Conservation (phyloP, 1,284 basidiomycete species). For the Moesziomyces aphidis region DNA sequence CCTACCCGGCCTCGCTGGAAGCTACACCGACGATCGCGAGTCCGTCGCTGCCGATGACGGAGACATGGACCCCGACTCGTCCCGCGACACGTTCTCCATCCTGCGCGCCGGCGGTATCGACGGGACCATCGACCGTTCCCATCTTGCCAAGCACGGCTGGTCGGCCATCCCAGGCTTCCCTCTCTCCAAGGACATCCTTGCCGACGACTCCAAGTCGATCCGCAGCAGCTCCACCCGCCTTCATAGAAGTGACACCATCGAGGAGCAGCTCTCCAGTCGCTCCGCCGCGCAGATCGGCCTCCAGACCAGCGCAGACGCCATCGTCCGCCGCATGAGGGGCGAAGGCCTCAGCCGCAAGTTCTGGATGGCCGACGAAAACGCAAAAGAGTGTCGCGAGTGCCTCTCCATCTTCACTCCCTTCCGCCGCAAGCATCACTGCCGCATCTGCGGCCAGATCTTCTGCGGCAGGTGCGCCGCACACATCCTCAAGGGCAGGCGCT, state of each 20-base stretch:
- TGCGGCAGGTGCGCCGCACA: conserved; percentile 83
- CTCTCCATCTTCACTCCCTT: conserved; percentile 62
- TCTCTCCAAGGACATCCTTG: conserved; percentile 58
- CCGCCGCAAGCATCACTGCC: conserved; percentile 66
- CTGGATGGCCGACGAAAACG: conserved; percentile 80
- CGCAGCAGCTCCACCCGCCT: conserved; percentile 52
- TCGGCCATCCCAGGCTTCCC: conserved; percentile 61
- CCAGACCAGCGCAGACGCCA: conserved; percentile 60
- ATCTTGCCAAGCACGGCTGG: conserved; percentile 52
- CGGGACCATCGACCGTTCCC: conserved; percentile 34
- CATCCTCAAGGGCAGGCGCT: conserved; percentile 92
- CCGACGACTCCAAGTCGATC: conserved; percentile 60
- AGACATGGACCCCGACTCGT: conserved; percentile 37
- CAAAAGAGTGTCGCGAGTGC: conserved; percentile 76
- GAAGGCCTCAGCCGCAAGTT: conserved; percentile 63
- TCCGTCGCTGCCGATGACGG: conserved; percentile 40
- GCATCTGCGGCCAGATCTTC: conserved; percentile 67
- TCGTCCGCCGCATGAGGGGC: conserved; percentile 58
- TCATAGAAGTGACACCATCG: conserved; percentile 47
- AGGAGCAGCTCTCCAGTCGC: conserved; percentile 29
- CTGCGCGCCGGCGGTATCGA: conserved; percentile 26
- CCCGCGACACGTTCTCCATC: conserved; percentile 35
- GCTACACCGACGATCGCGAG: conserved; percentile 48
- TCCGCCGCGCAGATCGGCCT: conserved; percentile 44
- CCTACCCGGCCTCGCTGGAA: conserved; percentile 19